Evolutionary conservation across 2,329 filamentous ascomycete species (phyloP).

Genomic region (Monosporascus sp.): DNA sequence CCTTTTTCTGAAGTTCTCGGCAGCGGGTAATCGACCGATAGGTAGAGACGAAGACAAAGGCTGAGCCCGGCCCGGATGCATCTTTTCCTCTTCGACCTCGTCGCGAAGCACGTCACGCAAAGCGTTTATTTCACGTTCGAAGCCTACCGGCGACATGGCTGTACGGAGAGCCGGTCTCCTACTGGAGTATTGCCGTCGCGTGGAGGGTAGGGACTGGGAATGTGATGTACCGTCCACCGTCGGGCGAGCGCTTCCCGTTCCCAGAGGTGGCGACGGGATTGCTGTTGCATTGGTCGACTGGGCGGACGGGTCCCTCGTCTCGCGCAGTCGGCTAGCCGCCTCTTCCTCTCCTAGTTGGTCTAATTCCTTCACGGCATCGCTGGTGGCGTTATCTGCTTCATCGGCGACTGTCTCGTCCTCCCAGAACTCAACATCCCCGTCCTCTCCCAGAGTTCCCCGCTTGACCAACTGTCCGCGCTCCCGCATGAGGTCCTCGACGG

Average conservation of each 20-base stretch:
- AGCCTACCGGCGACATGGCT: no score
- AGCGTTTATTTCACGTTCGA: no score
- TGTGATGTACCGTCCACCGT: slow-evolving; percentile 6
- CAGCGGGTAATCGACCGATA: no score
- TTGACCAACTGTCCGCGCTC: slow-evolving; percentile 72
- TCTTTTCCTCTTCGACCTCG: no score
- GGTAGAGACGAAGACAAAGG: no score
- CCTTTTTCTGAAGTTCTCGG: background rate
- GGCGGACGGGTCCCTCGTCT: slow-evolving; percentile 12
- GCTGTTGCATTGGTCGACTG: slow-evolving; percentile 7
- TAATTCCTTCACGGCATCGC: background rate
- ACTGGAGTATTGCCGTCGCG: background rate
- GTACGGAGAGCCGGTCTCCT: background rate
- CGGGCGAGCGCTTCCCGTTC: slow-evolving; percentile 10
- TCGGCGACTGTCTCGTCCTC: slow-evolving; percentile 57
- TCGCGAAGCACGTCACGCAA: no score
- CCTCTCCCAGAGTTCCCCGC: slow-evolving; percentile 63
- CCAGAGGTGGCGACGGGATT: slow-evolving; percentile 4
- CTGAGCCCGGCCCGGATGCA: no score
- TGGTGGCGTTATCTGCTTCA: background rate
- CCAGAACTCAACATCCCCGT: slow-evolving; percentile 92
- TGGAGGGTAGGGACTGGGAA: background rate
- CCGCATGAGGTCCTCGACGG: slow-evolving; percentile 71
- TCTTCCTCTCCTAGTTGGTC: background rate
- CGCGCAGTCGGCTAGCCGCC: slow-evolving; percentile 4